Percentiles rank a stretch among this genome's conserved stretches.
These are phyloP conservation scores for Beverwykella pulmonaria DNA, from an alignment of 495 filamentous ascomycete species.

Conservation along the genomic window DNA sequence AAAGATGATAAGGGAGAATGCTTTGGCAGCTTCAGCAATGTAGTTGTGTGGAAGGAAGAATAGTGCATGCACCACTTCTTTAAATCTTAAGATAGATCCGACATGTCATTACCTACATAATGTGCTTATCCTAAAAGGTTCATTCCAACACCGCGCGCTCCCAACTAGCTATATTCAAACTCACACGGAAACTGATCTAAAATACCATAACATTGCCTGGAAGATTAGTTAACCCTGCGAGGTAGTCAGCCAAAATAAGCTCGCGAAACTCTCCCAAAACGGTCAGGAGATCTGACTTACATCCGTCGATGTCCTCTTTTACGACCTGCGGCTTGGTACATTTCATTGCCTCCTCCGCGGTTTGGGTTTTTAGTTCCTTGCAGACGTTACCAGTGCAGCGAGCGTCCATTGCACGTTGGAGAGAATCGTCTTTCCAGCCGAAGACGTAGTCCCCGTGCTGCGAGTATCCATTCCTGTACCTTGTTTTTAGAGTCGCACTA, in stretches of 20 bases:
- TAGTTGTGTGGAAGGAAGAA: too few relatives aligned
- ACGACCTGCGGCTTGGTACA: conserved; percentile 52
- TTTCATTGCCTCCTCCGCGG: conserved; percentile 49
- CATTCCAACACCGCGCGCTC: too few relatives aligned
- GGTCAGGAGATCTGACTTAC: conserved; percentile 44
- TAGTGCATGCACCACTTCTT: too few relatives aligned
- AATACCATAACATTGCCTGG: neutral
- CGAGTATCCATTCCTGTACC: conserved; percentile 35
- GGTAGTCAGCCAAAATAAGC: neutral
- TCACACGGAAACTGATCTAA: neutral
- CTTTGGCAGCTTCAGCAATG: too few relatives aligned
- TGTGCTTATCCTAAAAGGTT: too few relatives aligned
- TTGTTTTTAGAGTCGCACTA: neutral
- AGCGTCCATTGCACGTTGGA: conserved; percentile 44
- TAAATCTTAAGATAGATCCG: too few relatives aligned
- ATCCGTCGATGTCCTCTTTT: conserved; percentile 52
- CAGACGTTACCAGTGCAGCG: conserved; percentile 53
- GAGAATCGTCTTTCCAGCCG: conserved; percentile 36
- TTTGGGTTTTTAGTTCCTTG: conserved; percentile 51
- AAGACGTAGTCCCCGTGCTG: conserved; percentile 52
- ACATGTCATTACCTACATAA: too few relatives aligned
- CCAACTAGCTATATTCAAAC: too few relatives aligned
- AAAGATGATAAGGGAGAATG: too few relatives aligned
- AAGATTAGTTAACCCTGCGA: conserved; percentile 10
- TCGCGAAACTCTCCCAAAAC: neutral